Evolutionary conservation across 345 rosid species (phyloP).

Genomic region (Citrus unshiu): DNA sequence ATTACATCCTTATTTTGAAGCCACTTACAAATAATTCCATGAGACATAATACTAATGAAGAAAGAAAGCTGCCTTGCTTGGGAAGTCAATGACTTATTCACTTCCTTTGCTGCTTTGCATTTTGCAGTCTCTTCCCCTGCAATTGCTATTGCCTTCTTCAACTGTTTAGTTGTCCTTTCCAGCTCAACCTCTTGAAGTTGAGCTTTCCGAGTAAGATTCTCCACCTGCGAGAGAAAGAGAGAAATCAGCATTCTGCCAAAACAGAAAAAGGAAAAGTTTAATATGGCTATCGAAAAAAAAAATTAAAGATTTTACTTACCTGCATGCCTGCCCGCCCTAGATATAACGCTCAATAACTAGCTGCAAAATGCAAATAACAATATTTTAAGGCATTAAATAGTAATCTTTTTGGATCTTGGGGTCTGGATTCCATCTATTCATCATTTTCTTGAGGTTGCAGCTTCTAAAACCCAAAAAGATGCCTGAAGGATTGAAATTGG

Average conservation of each 20-base stretch:
- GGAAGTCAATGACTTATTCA: conserved; percentile 91
- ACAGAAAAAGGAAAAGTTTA: conserved; percentile 3
- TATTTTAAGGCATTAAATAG: not conserved
- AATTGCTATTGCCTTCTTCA: conserved; percentile 78
- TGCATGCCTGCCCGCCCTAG: too few species aligned
- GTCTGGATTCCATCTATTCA: not conserved
- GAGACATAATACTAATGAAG: not conserved
- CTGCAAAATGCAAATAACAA: not conserved
- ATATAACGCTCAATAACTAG: not conserved
- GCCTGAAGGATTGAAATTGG: not conserved
- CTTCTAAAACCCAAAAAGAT: not conserved
- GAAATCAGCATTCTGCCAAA: conserved; percentile 15
- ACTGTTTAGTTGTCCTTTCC: conserved; percentile 80
- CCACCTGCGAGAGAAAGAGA: conserved; percentile 54
- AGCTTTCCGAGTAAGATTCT: conserved; percentile 73
- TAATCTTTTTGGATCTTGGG: not conserved
- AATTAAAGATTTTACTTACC: too few species aligned
- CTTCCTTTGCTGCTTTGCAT: conserved; percentile 99
- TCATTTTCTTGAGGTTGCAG: not conserved
- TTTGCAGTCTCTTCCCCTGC: conserved; percentile 88
- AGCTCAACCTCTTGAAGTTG: conserved; percentile 86
- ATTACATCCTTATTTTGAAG: not conserved
- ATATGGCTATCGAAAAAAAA: not conserved
- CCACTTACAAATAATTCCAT: not conserved
- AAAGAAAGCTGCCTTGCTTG: conserved; percentile 53